Conservation (phyloP, 2,329 filamentous ascomycete genomes). For the Massarina eburnea region DNA sequence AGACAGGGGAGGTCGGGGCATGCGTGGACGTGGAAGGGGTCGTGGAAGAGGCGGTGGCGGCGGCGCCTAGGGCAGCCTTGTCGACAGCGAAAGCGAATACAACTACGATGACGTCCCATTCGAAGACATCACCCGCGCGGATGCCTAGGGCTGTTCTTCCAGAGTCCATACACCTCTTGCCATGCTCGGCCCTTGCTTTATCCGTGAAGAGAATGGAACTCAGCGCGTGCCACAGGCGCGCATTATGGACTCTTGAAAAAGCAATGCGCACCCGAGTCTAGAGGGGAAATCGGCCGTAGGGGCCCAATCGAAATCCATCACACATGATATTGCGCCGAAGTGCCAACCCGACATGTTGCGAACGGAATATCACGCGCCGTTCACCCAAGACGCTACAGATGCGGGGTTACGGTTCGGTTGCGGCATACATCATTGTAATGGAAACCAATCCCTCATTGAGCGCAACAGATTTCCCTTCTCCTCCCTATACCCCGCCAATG, state of each 20-base stretch:
- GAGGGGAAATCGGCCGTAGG: too few species aligned
- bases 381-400: too few species aligned
- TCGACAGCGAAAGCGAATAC: not conserved
- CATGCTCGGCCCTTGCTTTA: not conserved
- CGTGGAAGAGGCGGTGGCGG: conserved; percentile 59
- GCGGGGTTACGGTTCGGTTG: too few species aligned
- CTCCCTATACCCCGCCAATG: too few species aligned
- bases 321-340: too few species aligned
- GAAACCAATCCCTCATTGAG: too few species aligned
- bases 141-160: not conserved
- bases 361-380: too few species aligned
- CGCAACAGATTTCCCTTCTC: too few species aligned
- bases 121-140: not conserved
- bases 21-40: conserved; percentile 55
- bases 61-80: conserved; percentile 30
- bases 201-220: too few species aligned
- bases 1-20: conserved; percentile 53
- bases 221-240: not conserved
- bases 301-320: not conserved
- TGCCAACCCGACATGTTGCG: too few species aligned
- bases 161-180: not conserved
- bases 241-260: not conserved
- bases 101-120: not conserved
- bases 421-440: too few species aligned
- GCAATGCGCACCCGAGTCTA: not conserved